These are phyloP conservation scores for Ligustrum vulgare DNA, from an alignment of 257 asterid species.

Conservation along the genomic window DNA sequence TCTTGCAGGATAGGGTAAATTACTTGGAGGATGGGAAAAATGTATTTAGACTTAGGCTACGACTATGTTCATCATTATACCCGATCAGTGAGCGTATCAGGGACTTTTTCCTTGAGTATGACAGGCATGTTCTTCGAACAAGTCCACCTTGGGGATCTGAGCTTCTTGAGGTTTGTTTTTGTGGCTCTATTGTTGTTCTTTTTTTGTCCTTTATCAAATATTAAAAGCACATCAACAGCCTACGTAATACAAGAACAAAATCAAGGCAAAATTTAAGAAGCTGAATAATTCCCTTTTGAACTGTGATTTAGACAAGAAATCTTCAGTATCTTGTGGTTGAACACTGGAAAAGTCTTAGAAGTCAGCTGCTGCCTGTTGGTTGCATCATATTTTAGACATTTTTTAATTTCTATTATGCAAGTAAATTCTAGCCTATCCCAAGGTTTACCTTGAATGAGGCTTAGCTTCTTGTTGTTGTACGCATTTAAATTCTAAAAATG, in stretches of 20 bases:
- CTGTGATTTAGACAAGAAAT: not conserved
- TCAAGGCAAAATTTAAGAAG: slow-evolving; percentile 7
- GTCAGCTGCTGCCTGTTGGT: not conserved
- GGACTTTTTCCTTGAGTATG: slow-evolving; percentile 97
- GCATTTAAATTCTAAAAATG: not conserved
- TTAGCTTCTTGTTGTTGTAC: not conserved
- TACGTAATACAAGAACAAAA: slow-evolving; percentile 6
- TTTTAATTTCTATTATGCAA: slow-evolving; percentile 11
- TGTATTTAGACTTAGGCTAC: slow-evolving; percentile 80
- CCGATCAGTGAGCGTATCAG: slow-evolving; percentile 96
- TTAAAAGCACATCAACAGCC: slow-evolving; percentile 15
- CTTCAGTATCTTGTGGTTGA: not conserved
- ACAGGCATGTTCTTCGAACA: slow-evolving; percentile 94
- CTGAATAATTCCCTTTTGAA: not conserved
- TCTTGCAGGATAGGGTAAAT: slow-evolving; percentile 83
- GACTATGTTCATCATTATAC: slow-evolving; percentile 90
- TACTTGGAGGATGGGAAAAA: slow-evolving; percentile 98
- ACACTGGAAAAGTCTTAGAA: not conserved
- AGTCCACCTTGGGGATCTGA: slow-evolving; percentile 99
- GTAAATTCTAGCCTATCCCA: not conserved
- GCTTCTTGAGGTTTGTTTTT: slow-evolving; percentile 84
- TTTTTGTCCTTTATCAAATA: slow-evolving; percentile 19
- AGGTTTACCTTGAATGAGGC: not conserved
- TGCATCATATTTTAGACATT: not conserved
- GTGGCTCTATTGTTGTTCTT: slow-evolving; percentile 12